A percentile compares a stretch with the other conserved stretches of the same genome.
Evolutionary conservation across 2,329 filamentous ascomycete species (phyloP).

Genomic region (Coleophoma crateriformis): DNA sequence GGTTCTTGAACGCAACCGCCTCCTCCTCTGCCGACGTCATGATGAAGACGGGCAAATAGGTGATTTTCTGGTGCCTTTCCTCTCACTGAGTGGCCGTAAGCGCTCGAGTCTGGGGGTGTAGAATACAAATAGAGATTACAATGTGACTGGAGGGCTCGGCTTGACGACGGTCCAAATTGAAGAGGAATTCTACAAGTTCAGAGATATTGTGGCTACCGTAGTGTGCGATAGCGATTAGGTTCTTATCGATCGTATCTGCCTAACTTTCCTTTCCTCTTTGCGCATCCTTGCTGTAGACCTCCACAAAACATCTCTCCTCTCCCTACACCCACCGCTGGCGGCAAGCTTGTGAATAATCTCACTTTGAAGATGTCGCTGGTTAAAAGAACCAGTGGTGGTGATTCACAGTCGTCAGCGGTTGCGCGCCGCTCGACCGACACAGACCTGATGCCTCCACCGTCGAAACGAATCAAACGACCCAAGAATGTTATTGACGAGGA

Average conservation of each 20-base stretch:
- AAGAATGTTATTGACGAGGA: conserved; percentile 89
- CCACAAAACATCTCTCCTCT: no score
- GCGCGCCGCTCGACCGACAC: conserved; percentile 55
- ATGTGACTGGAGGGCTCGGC: no score
- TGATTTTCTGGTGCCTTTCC: not conserved
- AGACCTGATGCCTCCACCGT: conserved; percentile 83
- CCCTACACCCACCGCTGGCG: no score
- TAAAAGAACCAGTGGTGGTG: no score
- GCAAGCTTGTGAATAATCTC: no score
- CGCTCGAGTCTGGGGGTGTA: no score
- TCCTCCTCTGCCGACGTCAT: conserved; percentile 44
- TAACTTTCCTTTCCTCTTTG: not conserved
- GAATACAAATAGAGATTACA: no score
- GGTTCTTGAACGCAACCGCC: conserved; percentile 80
- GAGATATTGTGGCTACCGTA: no score
- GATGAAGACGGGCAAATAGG: conserved; percentile 1
- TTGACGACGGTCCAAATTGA: not conserved
- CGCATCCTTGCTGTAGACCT: no score
- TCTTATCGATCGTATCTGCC: no score
- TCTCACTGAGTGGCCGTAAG: not conserved
- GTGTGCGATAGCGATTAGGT: no score
- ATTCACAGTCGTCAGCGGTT: conserved; percentile 47
- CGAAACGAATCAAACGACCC: conserved; percentile 90
- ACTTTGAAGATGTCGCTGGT: no score
- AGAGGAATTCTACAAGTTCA: not conserved